phyloP scores from a whole-genome alignment of 805 yeast species.

The Hemisphaericaspora nanyangensis region DNA sequence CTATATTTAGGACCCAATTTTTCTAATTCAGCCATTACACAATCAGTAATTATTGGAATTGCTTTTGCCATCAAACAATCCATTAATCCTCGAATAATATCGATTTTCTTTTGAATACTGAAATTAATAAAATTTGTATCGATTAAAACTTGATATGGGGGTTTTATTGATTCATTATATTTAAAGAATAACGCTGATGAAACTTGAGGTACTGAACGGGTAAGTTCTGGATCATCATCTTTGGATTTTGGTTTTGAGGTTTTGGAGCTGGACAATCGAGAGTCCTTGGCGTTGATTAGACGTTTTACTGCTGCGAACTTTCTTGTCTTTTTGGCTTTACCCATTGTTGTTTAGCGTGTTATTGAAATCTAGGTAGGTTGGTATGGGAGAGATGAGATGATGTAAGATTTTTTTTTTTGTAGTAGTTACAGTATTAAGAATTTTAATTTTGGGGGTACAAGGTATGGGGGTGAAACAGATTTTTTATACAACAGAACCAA shows the following conservation, averaged over 20 bases:
- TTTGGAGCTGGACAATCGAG: constrained; percentile 46
- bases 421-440: no score
- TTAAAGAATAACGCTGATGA: constrained; percentile 95
- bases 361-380: background rate
- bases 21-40: constrained; percentile 97
- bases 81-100: constrained; percentile 95
- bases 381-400: background rate
- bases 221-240: constrained; percentile 64
- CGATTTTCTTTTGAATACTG: constrained; percentile 93
- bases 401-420: background rate
- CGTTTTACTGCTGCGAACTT: constrained; percentile 93
- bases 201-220: constrained; percentile 70
- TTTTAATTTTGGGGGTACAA: background rate
- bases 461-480: no score
- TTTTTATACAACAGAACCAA: no score
- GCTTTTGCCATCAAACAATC: constrained; percentile 92
- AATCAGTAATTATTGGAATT: constrained; percentile 92
- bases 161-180: constrained; percentile 88
- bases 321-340: constrained; percentile 94
- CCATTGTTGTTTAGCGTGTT: constrained; percentile 49
- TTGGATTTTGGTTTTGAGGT: constrained; percentile 28
- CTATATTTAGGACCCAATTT: constrained; percentile 93
- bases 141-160: constrained; percentile 94
- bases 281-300: constrained; percentile 69
- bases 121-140: constrained; percentile 97